Base-by-base conservation (phyloP, 371 early-diverging fungal species). In the Lichtheimia ornata region DNA sequence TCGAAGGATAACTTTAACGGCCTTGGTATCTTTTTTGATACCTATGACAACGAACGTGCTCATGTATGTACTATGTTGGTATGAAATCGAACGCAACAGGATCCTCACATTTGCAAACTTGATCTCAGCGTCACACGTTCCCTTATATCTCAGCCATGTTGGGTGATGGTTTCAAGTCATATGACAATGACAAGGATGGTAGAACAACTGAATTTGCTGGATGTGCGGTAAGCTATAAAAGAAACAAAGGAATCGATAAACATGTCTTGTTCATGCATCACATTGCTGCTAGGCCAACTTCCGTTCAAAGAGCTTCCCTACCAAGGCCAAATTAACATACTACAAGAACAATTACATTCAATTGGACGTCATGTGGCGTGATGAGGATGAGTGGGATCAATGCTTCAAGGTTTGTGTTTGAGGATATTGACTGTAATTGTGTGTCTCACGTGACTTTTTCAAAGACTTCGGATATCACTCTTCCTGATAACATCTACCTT, bases 21-120 rank as follows among this genome's bases (percentile, higher is more conserved):
- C 2, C 82, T 98, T 15, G 98, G 97, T 42, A 65, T 98, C 59
- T 93, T 97, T 65, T 96, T 98, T 67, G 99, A 97, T 74, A 96
- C 98, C 27, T 97, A 95, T 74, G 86, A 93, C 59, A 98, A 98
- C 69, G 84, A 89, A 56, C 74, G 88, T 56, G 90, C 92, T 62
- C 74, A 84, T 58, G 93, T 91, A 86, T 66, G 83, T 35, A 35
- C 2, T 35, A 6, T 35, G 11, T 35, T 5, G 0, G 0, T 4
- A 35, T 35, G 35, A 9, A 11, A 35, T 6, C 11, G 9, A 35
- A 35, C 9, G 35, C 35, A 35, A 28, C 28, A 28, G 9, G 11
- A 11, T 47, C 14, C 22, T 47, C 47, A 47, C 6, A 47, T 17
- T 17, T 5, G 17, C 5, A n/a, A 7, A 18, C 17, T 12, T 47